phyloP scores from a whole-genome alignment of 331 rosid genomes.

The Spiraea crenata region DNA sequence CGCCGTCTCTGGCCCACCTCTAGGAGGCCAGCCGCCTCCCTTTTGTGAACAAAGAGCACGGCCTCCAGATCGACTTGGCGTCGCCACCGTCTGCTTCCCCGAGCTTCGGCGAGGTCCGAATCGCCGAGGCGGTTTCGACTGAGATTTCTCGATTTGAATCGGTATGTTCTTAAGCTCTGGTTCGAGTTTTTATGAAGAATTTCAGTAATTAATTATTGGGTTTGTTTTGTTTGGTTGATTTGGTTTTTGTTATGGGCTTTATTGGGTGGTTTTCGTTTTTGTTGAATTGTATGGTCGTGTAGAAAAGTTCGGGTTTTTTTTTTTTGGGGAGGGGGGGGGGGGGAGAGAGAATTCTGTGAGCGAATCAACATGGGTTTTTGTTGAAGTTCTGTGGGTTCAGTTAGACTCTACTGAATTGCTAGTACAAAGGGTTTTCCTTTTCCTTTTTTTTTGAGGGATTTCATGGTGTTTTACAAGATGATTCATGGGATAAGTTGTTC shows the following conservation, averaged over 20 bases:
- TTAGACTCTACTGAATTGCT: too few species aligned
- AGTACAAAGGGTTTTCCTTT: too few species aligned
- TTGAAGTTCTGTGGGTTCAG: too few species aligned
- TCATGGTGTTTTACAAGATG: too few species aligned
- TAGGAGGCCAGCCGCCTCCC: too few species aligned
- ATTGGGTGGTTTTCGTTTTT: neutral
- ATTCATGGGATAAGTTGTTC: too few species aligned
- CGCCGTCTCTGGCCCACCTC: too few species aligned
- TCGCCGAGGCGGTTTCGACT: conserved; percentile 21
- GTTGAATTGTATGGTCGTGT: neutral
- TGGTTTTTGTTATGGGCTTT: neutral
- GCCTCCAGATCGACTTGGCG: conserved; percentile 47
- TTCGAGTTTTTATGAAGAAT: neutral
- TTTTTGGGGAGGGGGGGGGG: too few species aligned
- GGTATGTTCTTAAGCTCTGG: conserved; percentile 7
- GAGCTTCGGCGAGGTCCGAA: conserved; percentile 45
- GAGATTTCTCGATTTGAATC: conserved; percentile 31
- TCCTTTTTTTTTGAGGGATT: too few species aligned
- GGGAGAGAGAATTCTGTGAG: neutral
- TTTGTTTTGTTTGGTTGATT: neutral
- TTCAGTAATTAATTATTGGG: conserved; percentile 10
- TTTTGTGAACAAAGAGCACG: conserved; percentile 54
- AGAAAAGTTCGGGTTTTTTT: neutral
- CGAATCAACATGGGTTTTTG: neutral
- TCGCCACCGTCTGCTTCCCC: conserved; percentile 54